Conservation (phyloP, 129 eudicot genomes). For the Calendula officinalis region DNA sequence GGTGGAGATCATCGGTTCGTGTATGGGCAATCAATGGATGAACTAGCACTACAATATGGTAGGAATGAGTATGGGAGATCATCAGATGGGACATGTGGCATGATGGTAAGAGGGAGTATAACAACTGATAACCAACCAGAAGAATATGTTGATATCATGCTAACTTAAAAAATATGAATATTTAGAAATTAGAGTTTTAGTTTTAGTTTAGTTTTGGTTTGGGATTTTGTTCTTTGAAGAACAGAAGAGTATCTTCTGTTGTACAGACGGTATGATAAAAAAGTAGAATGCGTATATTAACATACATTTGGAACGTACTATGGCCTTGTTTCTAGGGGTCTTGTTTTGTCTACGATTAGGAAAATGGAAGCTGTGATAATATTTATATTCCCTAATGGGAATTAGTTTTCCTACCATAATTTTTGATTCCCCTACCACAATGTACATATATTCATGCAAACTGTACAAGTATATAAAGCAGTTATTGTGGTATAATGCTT, state of each 20-base stretch:
- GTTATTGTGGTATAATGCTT: too few species aligned
- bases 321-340: slow-evolving; percentile 6
- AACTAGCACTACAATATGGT: too few species aligned
- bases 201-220: neutral
- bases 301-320: slow-evolving; percentile 20
- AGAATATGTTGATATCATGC: slow-evolving; percentile 39
- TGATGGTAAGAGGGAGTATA: slow-evolving; percentile 26
- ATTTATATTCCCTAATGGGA: neutral
- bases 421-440: too few species aligned
- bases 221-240: neutral
- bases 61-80: too few species aligned
- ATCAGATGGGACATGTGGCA: slow-evolving; percentile 24
- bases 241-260: neutral
- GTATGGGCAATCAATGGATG: slow-evolving; percentile 33
- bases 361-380: slow-evolving; percentile 16
- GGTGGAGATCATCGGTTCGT: slow-evolving; percentile 44
- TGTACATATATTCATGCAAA: too few species aligned
- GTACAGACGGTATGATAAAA: slow-evolving; percentile 28
- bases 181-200: slow-evolving; percentile 31
- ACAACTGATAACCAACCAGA: slow-evolving; percentile 40
- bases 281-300: slow-evolving; percentile 31
- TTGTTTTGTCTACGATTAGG: slow-evolving; percentile 12
- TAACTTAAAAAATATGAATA: slow-evolving; percentile 12
- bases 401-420: too few species aligned
- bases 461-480: too few species aligned